phyloP scores from a whole-genome alignment of 1,284 basidiomycete genomes.

The Fomitopsis pinicola region DNA sequence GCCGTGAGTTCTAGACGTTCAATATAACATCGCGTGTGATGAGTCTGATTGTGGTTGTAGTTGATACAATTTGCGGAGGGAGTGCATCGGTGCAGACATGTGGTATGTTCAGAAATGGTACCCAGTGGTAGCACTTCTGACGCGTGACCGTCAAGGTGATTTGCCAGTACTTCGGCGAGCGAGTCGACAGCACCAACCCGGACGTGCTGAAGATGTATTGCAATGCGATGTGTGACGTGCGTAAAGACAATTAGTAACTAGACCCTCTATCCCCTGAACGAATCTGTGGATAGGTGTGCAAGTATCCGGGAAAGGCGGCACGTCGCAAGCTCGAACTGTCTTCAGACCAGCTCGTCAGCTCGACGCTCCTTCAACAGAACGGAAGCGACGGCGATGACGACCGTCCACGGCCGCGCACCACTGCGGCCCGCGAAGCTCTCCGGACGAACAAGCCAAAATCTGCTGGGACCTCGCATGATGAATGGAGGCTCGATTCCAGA shows the following conservation, averaged over 20 bases:
- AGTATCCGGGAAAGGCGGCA: conserved; percentile 62
- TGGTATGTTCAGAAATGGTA: conserved; percentile 41
- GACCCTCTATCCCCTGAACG: neutral
- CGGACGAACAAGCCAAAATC: neutral
- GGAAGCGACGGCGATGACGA: conserved; percentile 26
- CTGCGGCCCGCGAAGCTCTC: neutral
- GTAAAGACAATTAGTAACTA: conserved; percentile 16
- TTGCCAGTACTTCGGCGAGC: conserved; percentile 83
- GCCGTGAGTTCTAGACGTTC: conserved; percentile 39
- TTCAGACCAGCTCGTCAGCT: conserved; percentile 37
- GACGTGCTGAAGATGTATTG: conserved; percentile 56
- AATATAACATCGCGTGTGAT: neutral
- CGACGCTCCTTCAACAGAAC: conserved; percentile 18
- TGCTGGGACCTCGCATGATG: neutral
- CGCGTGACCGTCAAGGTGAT: conserved; percentile 44
- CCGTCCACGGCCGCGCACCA: conserved; percentile 1
- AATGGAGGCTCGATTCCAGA: conserved; percentile 4
- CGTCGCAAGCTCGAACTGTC: conserved; percentile 46
- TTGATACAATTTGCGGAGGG: conserved; percentile 68
- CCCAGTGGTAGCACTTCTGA: neutral
- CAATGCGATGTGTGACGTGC: conserved; percentile 80
- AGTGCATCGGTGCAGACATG: conserved; percentile 63
- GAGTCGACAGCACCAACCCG: conserved; percentile 49
- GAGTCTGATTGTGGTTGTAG: conserved; percentile 29
- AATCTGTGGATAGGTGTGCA: conserved; percentile 56